Percentiles rank a stretch among this genome's conserved stretches.
Conservation (phyloP, 345 rosid genomes). For the Heritiera littoralis region DNA sequence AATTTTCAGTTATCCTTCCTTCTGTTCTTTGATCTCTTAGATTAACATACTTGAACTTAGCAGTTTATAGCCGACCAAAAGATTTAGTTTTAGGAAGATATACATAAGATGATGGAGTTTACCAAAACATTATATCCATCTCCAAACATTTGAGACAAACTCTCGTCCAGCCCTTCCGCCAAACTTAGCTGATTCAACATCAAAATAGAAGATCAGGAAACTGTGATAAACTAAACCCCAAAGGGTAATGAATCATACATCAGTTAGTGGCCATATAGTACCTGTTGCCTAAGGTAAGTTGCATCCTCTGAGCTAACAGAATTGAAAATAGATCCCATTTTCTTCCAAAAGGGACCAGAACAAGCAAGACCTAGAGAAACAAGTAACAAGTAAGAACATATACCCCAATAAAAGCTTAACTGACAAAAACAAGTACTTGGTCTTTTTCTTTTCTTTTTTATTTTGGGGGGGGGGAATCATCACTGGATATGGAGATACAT, state of each 20-base stretch:
- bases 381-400: conserved; percentile 15
- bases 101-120: conserved; percentile 22
- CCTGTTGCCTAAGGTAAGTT: conserved; percentile 82
- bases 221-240: conserved; percentile 16
- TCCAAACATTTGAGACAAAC: conserved; percentile 61
- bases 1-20: not conserved
- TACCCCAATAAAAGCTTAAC: not conserved
- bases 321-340: conserved; percentile 73
- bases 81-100: not conserved
- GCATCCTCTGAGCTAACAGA: conserved; percentile 61
- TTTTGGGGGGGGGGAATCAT: not conserved
- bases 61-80: conserved; percentile 8
- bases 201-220: conserved; percentile 24
- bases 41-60: not conserved
- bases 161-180: conserved; percentile 70
- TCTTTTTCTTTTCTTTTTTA: not conserved
- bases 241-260: conserved; percentile 23
- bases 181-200: conserved; percentile 55
- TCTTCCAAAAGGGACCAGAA: conserved; percentile 82
- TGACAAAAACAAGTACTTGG: not conserved
- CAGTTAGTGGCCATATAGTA: conserved; percentile 26
- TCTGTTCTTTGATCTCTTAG: conserved; percentile 11
- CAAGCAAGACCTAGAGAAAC: conserved; percentile 62
- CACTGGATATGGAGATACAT: conserved; percentile 32
- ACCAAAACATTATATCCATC: conserved; percentile 55